A percentile compares a stretch with the other conserved stretches of the same genome.
Evolutionary conservation across 768 basidiomycete species (phyloP).

Genomic region (Daedalea quercina): DNA sequence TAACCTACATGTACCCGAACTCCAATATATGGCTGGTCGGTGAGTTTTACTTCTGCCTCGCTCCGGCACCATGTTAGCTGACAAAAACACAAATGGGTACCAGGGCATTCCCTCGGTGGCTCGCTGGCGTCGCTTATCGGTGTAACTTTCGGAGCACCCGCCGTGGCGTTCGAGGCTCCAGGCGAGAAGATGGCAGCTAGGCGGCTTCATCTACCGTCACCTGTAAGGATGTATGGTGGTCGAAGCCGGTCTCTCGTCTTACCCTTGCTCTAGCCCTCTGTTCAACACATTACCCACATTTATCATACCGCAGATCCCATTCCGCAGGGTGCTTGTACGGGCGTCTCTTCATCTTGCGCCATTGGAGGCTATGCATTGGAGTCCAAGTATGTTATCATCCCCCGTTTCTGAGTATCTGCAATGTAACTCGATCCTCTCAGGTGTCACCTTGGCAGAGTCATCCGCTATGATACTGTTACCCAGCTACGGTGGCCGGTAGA

Average conservation of each 20-base stretch:
- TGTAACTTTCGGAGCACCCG: conserved; percentile 86
- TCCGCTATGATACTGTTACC: conserved; percentile 81
- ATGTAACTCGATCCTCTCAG: no score
- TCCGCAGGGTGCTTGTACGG: conserved; percentile 78
- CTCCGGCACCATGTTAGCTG: conserved; percentile 9
- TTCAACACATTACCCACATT: conserved; percentile 72
- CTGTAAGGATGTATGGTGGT: conserved; percentile 39
- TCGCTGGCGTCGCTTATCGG: conserved; percentile 79
- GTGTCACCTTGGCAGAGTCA: conserved; percentile 85
- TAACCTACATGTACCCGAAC: conserved; percentile 85
- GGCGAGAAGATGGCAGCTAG: conserved; percentile 52
- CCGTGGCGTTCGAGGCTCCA: conserved; percentile 76
- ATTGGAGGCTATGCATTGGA: conserved; percentile 86
- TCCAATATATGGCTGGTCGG: conserved; percentile 88
- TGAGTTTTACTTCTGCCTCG: conserved; percentile 7
- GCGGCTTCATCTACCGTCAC: conserved; percentile 81
- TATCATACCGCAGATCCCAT: conserved; percentile 95
- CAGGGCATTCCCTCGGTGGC: conserved; percentile 78
- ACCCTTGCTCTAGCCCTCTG: not conserved
- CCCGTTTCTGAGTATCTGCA: no score
- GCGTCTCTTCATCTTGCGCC: conserved; percentile 69
- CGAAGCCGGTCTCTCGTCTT: not conserved
- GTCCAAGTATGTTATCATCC: conserved; percentile 44
- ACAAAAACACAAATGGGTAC: no score
- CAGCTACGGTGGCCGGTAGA: conserved; percentile 77